These are phyloP conservation scores for Yamadazyma atlantica DNA, from an alignment of 1,139 yeast genomes.

Conservation along the genomic window DNA sequence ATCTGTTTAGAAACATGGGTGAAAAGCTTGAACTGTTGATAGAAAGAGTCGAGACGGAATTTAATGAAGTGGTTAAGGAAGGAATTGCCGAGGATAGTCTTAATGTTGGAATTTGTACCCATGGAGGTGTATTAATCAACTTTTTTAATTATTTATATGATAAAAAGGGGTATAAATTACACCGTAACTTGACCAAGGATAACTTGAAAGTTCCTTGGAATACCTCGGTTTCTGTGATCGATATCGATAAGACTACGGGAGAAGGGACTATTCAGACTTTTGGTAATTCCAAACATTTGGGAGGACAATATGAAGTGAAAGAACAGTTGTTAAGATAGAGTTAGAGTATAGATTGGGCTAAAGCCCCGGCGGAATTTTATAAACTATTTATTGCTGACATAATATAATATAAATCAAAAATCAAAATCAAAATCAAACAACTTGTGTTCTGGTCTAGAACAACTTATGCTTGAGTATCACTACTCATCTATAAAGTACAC, in stretches of 20 bases:
- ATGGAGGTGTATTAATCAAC: constrained; percentile 82
- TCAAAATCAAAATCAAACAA: too few species aligned
- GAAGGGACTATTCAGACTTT: constrained; percentile 48
- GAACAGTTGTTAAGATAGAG: constrained; percentile 43
- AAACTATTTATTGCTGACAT: too few species aligned
- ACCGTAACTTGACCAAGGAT: constrained; percentile 32
- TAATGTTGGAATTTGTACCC: constrained; percentile 69
- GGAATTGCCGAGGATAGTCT: constrained; percentile 31
- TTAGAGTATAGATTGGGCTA: too few species aligned
- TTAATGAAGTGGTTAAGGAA: constrained; percentile 43
- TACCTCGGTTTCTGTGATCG: constrained; percentile 69
- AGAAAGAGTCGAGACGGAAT: constrained; percentile 49
- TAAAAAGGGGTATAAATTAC: constrained; percentile 37
- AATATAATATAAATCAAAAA: too few species aligned
- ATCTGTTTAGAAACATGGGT: constrained; percentile 45
- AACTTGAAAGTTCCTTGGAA: constrained; percentile 66
- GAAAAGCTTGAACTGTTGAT: constrained; percentile 51
- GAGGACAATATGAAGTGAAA: constrained; percentile 53
- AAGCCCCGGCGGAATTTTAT: too few species aligned
- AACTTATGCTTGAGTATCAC: too few species aligned
- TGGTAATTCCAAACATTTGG: constrained; percentile 66
- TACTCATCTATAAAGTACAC: too few species aligned
- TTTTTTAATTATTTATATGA: constrained; percentile 48
- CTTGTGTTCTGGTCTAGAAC: too few species aligned
- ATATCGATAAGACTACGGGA: constrained; percentile 38